Base-by-base conservation (phyloP, 2,329 filamentous ascomycete genomes). In the Epichloe gansuensis region DNA sequence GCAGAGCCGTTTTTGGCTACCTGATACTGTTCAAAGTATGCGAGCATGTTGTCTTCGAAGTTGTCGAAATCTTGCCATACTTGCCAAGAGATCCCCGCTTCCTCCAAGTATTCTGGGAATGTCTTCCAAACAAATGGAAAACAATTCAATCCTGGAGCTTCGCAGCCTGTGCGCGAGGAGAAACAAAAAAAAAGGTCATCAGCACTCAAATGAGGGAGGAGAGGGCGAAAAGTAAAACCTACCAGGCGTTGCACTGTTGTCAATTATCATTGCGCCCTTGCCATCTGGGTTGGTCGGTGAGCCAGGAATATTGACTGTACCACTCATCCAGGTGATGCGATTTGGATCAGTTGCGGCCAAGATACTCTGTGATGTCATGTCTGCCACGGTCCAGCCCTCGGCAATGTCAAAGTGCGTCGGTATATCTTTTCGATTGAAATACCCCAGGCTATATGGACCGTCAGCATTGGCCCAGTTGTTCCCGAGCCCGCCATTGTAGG, bases 321-420 rank as follows among this genome's bases (percentile, higher is more conserved):
- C 75, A 50, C 58, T 61, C 58, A 60, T 60, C 58, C 58, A 61
- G 15, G 52, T 52, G 45, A 61, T 60, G 46, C 75, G 72, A 58
- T 78, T 77, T 3, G 75, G 74, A 54, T 75, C 74, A 0, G 75
- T 78, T 3, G 55, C 58, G 4, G 54, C 57, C 39, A 58, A 51
- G 11, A 58, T 17, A 41, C 57, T 58, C 38, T 58, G 57, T 6
- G 49, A 46, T 15, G 57, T 43, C 56, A 57, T 58, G 38, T 58
- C 57, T 28, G 57, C 55, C 46, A 62, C 48, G 5, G 75, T 79
- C 71, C 73, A 80, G 7, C 69, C 73, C 57, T 80, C 77, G 4
- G 75, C 77, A 58, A 80, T 72, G 25, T 72, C 70, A 60, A 73
- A 80, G 38, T 80, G 76, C 37, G 76, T 71, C 0, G 76, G 75